These are phyloP conservation scores for Scutellaria minor DNA, from an alignment of 257 asterid genomes.

Conservation along the genomic window DNA sequence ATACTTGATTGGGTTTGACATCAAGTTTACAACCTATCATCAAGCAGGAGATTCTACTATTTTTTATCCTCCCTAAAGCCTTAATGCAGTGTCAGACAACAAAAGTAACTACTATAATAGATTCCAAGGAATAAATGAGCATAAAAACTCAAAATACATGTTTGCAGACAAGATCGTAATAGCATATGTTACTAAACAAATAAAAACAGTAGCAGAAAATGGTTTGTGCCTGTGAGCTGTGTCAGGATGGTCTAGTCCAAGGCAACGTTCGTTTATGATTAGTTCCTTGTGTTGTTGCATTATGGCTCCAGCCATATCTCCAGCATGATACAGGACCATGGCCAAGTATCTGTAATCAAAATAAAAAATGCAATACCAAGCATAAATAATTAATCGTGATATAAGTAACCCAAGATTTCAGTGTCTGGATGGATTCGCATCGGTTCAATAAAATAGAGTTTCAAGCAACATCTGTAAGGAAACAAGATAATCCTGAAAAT, in stretches of 20 bases:
- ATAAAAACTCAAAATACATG: slow-evolving; percentile 6
- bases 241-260: slow-evolving; percentile 93
- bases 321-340: slow-evolving; percentile 93
- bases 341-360: slow-evolving; percentile 71
- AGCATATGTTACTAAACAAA: slow-evolving; percentile 1
- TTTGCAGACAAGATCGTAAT: neutral
- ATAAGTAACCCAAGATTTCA: neutral
- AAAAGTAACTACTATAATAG: neutral
- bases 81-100: neutral
- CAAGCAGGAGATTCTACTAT: slow-evolving; percentile 6
- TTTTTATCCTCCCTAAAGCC: slow-evolving; percentile 10
- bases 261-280: slow-evolving; percentile 91
- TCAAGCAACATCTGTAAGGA: neutral
- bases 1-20: neutral
- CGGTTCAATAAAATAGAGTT: neutral
- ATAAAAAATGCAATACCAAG: slow-evolving; percentile 18
- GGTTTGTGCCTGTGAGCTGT: slow-evolving; percentile 81
- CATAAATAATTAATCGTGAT: slow-evolving; percentile 4
- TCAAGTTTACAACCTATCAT: slow-evolving; percentile 2
- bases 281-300: slow-evolving; percentile 94
- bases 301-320: slow-evolving; percentile 94
- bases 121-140: neutral
- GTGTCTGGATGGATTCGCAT: neutral
- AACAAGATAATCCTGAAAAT: slow-evolving; percentile 7
- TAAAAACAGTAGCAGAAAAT: slow-evolving; percentile 13